A percentile compares a stretch with the other conserved stretches of the same genome.
phyloP scores from a whole-genome alignment of 2,329 filamentous ascomycete genomes.

The Fusarium chaquense region DNA sequence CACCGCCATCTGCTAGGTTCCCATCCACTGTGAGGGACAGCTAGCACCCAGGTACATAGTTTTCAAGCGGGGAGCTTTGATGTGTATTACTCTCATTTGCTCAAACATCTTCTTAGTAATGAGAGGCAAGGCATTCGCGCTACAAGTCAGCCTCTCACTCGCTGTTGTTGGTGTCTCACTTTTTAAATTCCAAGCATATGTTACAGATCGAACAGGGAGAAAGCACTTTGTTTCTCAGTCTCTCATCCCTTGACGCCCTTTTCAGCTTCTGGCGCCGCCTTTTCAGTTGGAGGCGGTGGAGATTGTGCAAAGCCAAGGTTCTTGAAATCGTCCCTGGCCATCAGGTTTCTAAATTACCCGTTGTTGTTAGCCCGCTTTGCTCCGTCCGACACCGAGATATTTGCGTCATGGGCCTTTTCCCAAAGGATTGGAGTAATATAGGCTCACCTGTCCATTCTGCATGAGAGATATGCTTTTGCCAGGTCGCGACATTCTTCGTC shows the following conservation, averaged over 20 bases:
- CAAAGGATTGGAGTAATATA: not conserved
- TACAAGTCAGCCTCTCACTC: not conserved
- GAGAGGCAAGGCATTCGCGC: constrained; percentile 1
- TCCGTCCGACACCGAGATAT: constrained; percentile 19
- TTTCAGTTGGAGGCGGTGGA: constrained; percentile 37
- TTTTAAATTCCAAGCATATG: constrained; percentile 31
- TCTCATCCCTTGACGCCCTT: constrained; percentile 52
- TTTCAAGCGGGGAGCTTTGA: constrained; percentile 38
- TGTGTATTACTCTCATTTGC: constrained; percentile 49
- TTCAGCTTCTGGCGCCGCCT: constrained; percentile 51
- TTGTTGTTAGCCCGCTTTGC: constrained; percentile 34
- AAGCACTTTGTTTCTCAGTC: not conserved
- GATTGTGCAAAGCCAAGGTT: constrained; percentile 81
- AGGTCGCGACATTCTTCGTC: constrained; percentile 85
- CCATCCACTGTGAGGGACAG: not conserved
- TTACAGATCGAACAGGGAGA: not conserved
- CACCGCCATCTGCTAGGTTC: constrained; percentile 27
- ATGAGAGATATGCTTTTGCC: constrained; percentile 89
- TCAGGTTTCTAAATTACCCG: constrained; percentile 76
- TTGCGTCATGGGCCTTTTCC: constrained; percentile 27
- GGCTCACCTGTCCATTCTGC: constrained; percentile 91
- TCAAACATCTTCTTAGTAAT: constrained; percentile 21
- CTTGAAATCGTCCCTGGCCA: constrained; percentile 95
- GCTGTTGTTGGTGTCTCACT: constrained; percentile 6
- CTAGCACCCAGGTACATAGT: constrained; percentile 11